phyloP scores from a whole-genome alignment of 352 stramenopile genomes.

The Phytopythium ostracodes region DNA sequence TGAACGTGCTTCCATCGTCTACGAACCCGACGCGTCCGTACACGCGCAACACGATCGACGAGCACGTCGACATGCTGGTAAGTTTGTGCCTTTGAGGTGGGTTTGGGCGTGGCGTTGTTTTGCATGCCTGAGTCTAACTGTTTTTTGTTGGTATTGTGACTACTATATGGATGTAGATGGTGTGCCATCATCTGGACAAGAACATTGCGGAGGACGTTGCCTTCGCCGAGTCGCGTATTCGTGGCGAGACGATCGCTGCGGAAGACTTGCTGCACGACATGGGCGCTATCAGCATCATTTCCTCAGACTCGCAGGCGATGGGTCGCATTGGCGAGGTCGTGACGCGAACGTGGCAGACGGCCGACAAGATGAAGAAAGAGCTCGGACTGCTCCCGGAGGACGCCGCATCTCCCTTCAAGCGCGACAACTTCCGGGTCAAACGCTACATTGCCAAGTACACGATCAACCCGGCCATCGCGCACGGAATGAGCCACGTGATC shows the following conservation, averaged over 20 bases:
- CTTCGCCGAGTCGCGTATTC: slow-evolving; percentile 97
- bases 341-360: slow-evolving; percentile 96
- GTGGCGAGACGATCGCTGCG: slow-evolving; percentile 95
- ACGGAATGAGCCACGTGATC: slow-evolving; percentile 95
- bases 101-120: not conserved
- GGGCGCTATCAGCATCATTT: slow-evolving; percentile 96
- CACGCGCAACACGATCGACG: slow-evolving; percentile 97
- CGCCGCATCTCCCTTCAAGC: slow-evolving; percentile 30
- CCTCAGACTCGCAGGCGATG: slow-evolving; percentile 96
- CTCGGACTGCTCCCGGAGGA: slow-evolving; percentile 88
- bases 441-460: slow-evolving; percentile 98
- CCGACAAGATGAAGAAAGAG: slow-evolving; percentile 98
- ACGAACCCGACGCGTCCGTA: slow-evolving; percentile 97
- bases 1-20: slow-evolving; percentile 93
- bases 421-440: slow-evolving; percentile 95
- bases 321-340: slow-evolving; percentile 96
- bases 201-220: slow-evolving; percentile 96
- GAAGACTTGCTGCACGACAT: slow-evolving; percentile 98
- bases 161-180: slow-evolving; percentile 64
- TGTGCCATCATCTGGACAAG: slow-evolving; percentile 97
- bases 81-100: not conserved
- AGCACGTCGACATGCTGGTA: slow-evolving; percentile 97
- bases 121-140: not conserved
- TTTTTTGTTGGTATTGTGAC: not conserved
- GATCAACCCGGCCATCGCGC: slow-evolving; percentile 96